Conservation (phyloP, 495 filamentous ascomycete species). For the Massariosphaeria phaeospora region DNA sequence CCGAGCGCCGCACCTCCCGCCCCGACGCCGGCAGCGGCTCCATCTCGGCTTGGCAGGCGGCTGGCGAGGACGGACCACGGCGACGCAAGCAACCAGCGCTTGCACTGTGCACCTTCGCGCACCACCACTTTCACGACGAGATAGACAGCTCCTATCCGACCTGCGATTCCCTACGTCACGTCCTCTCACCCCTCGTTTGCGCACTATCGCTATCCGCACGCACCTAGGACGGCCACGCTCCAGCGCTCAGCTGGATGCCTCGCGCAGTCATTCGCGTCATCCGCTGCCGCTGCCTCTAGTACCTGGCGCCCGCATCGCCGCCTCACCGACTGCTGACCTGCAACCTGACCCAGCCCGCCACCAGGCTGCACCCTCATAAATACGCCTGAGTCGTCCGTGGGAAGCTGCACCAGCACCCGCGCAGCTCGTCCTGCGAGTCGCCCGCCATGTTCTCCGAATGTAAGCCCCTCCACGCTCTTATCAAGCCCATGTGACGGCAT, state of each 20-base stretch:
- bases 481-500: constrained; percentile 27
- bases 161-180: not conserved
- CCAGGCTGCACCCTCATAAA: constrained; percentile 27
- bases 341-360: constrained; percentile 19
- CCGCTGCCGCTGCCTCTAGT: constrained; percentile 15
- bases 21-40: too few species aligned
- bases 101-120: too few species aligned
- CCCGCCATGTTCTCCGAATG: constrained; percentile 93
- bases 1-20: too few species aligned
- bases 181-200: not conserved
- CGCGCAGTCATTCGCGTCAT: constrained; percentile 1
- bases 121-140: too few species aligned
- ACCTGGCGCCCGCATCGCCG: not conserved
- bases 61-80: too few species aligned
- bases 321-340: constrained; percentile 22
- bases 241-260: constrained; percentile 8
- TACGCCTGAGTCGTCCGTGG: constrained; percentile 10
- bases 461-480: constrained; percentile 47
- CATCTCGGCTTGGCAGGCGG: too few species aligned
- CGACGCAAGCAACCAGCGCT: too few species aligned
- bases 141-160: too few species aligned
- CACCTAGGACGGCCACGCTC: too few species aligned
- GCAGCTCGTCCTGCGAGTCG: constrained; percentile 25
- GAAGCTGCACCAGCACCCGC: constrained; percentile 29
- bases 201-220: not conserved